Conservation (phyloP, 2,329 filamentous ascomycete genomes). For the Emmonsiellopsis sp. region DNA sequence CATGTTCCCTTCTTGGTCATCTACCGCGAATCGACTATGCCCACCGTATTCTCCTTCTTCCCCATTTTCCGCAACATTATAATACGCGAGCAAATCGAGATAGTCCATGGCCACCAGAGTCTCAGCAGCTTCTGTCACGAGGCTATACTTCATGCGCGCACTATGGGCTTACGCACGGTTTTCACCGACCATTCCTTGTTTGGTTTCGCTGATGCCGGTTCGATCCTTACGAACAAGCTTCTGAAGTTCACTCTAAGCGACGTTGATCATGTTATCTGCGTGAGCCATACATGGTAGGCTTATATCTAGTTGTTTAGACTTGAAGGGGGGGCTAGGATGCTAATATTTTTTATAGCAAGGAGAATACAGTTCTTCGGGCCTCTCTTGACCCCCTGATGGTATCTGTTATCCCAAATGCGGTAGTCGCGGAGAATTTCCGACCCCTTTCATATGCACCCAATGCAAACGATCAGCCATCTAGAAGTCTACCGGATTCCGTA, state of each 20-base stretch:
- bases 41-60: conserved; percentile 97
- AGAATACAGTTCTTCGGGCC: conserved; percentile 91
- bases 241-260: conserved; percentile 94
- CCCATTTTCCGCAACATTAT: conserved; percentile 96
- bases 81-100: conserved; percentile 87
- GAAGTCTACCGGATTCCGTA: conserved; percentile 21
- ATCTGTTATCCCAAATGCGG: conserved; percentile 93
- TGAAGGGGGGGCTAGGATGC: background rate
- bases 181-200: conserved; percentile 98
- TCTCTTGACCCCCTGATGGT: conserved; percentile 95
- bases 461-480: conserved; percentile 18
- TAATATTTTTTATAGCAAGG: conserved; percentile 55
- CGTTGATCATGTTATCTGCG: conserved; percentile 95
- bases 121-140: conserved; percentile 90
- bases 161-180: conserved; percentile 91
- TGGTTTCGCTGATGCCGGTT: conserved; percentile 91
- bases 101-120: conserved; percentile 94
- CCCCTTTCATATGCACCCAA: conserved; percentile 50
- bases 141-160: conserved; percentile 85
- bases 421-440: conserved; percentile 91
- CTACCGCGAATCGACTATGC: conserved; percentile 86
- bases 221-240: conserved; percentile 93
- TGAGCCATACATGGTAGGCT: conserved; percentile 87
- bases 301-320: background rate
- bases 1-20: conserved; percentile 94